These are phyloP conservation scores for Penicillium cataractarum DNA, from an alignment of 495 filamentous ascomycete genomes.

Conservation along the genomic window DNA sequence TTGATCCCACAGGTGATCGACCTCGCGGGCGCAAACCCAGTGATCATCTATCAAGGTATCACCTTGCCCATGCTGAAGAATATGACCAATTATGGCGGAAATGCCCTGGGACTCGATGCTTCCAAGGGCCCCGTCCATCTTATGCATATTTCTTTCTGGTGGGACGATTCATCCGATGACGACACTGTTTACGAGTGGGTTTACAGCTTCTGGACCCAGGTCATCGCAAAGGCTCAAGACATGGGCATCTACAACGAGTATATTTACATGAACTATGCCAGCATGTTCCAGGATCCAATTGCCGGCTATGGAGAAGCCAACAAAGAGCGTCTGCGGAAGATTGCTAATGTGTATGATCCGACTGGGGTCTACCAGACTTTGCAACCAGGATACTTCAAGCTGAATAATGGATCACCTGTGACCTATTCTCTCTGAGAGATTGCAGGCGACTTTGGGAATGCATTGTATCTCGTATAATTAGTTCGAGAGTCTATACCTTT, in stretches of 20 bases:
- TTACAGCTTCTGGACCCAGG: slow-evolving; percentile 23
- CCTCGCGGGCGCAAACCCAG: slow-evolving; percentile 42
- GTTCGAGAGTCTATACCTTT: neutral
- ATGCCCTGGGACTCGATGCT: slow-evolving; percentile 53
- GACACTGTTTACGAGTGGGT: slow-evolving; percentile 24
- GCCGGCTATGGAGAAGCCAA: slow-evolving; percentile 42
- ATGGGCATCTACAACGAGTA: slow-evolving; percentile 52
- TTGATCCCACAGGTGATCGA: slow-evolving; percentile 39
- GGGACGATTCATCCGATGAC: slow-evolving; percentile 41
- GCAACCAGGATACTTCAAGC: slow-evolving; percentile 49
- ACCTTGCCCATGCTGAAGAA: slow-evolving; percentile 40
- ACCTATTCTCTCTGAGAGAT: slow-evolving; percentile 6
- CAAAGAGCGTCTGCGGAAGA: slow-evolving; percentile 30
- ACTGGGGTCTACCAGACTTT: slow-evolving; percentile 38
- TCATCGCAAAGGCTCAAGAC: slow-evolving; percentile 40
- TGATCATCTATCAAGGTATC: slow-evolving; percentile 54
- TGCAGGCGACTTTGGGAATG: neutral
- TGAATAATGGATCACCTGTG: slow-evolving; percentile 28
- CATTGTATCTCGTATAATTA: neutral
- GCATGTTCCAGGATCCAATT: slow-evolving; percentile 43
- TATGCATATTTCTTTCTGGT: slow-evolving; percentile 40
- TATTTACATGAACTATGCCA: slow-evolving; percentile 60
- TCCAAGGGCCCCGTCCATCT: slow-evolving; percentile 43
- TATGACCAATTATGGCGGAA: slow-evolving; percentile 51
- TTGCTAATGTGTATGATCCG: slow-evolving; percentile 46